phyloP scores from a whole-genome alignment of 2,329 filamentous ascomycete genomes.

The Cadophora sp. region DNA sequence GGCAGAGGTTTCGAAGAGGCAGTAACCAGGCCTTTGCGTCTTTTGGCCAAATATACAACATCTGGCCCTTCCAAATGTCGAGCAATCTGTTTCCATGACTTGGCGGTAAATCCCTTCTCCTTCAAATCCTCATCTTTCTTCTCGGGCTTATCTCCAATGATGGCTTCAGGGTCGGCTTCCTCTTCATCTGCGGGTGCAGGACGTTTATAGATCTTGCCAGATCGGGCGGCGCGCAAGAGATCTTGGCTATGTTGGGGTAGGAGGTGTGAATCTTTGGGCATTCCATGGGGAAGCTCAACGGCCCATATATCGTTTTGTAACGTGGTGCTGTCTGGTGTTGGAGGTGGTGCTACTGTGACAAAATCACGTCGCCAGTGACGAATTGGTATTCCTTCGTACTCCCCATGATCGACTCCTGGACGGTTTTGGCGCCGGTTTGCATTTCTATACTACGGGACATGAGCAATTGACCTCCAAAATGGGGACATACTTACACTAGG shows the following conservation, averaged over 20 bases:
- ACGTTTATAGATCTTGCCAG: slow-evolving; percentile 77
- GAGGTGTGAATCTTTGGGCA: slow-evolving; percentile 86
- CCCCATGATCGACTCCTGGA: slow-evolving; percentile 62
- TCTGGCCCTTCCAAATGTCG: slow-evolving; percentile 61
- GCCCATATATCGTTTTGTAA: slow-evolving; percentile 73
- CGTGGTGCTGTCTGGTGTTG: slow-evolving; percentile 65
- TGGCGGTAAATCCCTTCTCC: slow-evolving; percentile 60
- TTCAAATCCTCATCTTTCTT: slow-evolving; percentile 62
- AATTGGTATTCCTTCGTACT: slow-evolving; percentile 68
- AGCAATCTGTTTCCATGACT: slow-evolving; percentile 67
- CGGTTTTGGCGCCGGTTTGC: slow-evolving; percentile 44
- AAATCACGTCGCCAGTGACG: slow-evolving; percentile 85
- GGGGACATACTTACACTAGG: slow-evolving; percentile 18
- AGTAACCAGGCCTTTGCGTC: slow-evolving; percentile 66
- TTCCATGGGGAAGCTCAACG: slow-evolving; percentile 75
- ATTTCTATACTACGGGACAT: slow-evolving; percentile 38
- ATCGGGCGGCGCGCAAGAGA: slow-evolving; percentile 80
- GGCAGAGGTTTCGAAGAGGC: slow-evolving; percentile 56
- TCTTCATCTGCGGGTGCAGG: slow-evolving; percentile 68
- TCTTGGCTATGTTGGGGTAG: slow-evolving; percentile 82
- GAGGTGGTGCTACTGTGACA: slow-evolving; percentile 71
- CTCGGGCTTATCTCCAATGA: slow-evolving; percentile 58
- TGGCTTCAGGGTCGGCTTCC: slow-evolving; percentile 57
- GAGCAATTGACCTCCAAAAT: neutral
- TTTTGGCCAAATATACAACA: slow-evolving; percentile 64